A percentile compares a stretch with the other conserved stretches of the same genome.
phyloP scores from a whole-genome alignment of 2,329 filamentous ascomycete genomes.

The Cercospora janseana region DNA sequence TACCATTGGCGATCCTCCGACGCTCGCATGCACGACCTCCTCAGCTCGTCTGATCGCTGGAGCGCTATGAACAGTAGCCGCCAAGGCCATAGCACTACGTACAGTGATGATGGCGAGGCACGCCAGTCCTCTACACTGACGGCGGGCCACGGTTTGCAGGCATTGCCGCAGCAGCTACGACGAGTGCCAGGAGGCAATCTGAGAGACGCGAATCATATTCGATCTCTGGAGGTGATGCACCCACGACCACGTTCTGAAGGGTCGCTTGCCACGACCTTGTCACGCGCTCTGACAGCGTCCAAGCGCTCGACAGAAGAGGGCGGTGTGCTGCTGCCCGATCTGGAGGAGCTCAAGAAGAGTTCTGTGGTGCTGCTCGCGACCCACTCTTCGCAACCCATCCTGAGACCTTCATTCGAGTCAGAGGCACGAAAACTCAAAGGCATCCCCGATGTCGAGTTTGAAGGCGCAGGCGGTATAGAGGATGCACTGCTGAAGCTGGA shows the following conservation, averaged over 20 bases:
- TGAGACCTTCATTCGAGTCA: slow-evolving; percentile 74
- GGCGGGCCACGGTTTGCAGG: slow-evolving; percentile 39
- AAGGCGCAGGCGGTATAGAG: slow-evolving; percentile 77
- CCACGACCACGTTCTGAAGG: slow-evolving; percentile 46
- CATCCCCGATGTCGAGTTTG: slow-evolving; percentile 66
- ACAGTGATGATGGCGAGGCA: slow-evolving; percentile 10
- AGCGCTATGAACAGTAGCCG: slow-evolving; percentile 14
- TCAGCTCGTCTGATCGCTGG: slow-evolving; percentile 28
- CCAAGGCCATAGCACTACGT: slow-evolving; percentile 6
- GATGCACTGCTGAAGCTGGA: slow-evolving; percentile 91
- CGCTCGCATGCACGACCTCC: slow-evolving; percentile 31
- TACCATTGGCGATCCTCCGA: slow-evolving; percentile 21
- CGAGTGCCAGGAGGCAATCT: slow-evolving; percentile 51
- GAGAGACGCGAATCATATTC: slow-evolving; percentile 47
- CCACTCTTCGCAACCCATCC: slow-evolving; percentile 55
- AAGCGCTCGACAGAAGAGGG: slow-evolving; percentile 22
- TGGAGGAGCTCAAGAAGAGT: slow-evolving; percentile 22
- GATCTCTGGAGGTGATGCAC: slow-evolving; percentile 44
- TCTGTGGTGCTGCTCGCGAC: slow-evolving; percentile 48
- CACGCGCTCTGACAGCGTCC: slow-evolving; percentile 6
- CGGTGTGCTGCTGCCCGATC: slow-evolving; percentile 15
- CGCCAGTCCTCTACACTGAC: slow-evolving; percentile 44
- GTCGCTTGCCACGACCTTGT: slow-evolving; percentile 24
- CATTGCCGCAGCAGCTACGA: slow-evolving; percentile 42
- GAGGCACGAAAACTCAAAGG: slow-evolving; percentile 84